Evolutionary conservation across 2,329 filamentous ascomycete species (phyloP), one percentile per base, ranked within the genome.

Genomic region (Diaporthe batatas): DNA sequence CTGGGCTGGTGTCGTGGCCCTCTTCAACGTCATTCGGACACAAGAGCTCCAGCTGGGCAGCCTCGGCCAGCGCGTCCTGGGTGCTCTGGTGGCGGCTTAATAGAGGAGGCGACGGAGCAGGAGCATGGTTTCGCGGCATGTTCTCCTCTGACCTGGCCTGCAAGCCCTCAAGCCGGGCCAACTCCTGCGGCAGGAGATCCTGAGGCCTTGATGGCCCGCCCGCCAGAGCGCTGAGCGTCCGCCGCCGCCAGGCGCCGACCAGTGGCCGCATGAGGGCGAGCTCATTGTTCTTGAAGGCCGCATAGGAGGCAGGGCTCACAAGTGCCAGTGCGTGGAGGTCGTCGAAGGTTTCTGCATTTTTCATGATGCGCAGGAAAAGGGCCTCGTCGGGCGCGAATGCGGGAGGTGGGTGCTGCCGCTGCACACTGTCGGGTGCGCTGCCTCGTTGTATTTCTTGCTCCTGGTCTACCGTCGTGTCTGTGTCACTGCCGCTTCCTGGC

Each of bases 251-350:
- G 10, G 75, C 76, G 62, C 75, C 77, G 44, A 80, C 73, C 36
- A 82, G 72, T 23, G 76, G 78, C 64, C 76, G 76, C 62, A 80
- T 75, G 14, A 87, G 76, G 14, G 74, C 75, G 2, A 83, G 78
- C 75, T 87, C 84, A 70, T 87, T 82, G 54, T 80, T 80, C 77
- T 86, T 84, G 70, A 85, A 88, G 2, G 83, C 83, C 8, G 80
- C 79, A 51, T 86, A 87, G 74, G 86, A 87, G 5, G 77, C 78
- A 53, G 80, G 82, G 72, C 82, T 85, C 29, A 83, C 79, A 79
- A 84, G 80, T 0, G 86, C 86, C 0, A 82, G 80, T 1, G 82
- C 79, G 58, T 83, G 82, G 12, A 88, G 77, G 74, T 88, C 85
- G 2, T 82, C 79, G 7, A 85, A 75, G 16, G 81, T 78, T 6